Evolutionary conservation across 2,329 filamentous ascomycete genomes (phyloP), one percentile per base, ranked within the genome.

Genomic region (Aspergillus sp.): DNA sequence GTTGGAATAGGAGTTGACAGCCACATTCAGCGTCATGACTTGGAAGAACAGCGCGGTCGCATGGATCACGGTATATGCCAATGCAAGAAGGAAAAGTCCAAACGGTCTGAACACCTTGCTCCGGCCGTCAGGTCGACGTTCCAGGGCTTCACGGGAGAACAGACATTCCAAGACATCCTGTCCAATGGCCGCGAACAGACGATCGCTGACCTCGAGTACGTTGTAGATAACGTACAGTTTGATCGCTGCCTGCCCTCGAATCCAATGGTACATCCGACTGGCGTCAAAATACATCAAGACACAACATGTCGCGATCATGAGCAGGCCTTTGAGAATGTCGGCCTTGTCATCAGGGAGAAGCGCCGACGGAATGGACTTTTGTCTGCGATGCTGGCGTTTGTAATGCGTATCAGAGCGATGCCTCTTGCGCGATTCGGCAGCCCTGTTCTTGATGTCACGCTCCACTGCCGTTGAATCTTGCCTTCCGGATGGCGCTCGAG

Each of bases 181-280:
- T 0, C 94, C 94, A 2, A 99, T 79, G 0, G 94, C 93, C 0
- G 90, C 90, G 26, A 97, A 83, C 0, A 99, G 80, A 7, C 92
- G 87, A 71, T 99, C 94, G 49, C 88, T 88, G 2, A 86, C 85
- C 73, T 99, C 94, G 4, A 99, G 83, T 32, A 96, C 89, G 66
- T 99, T 99, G 78, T 96, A 99, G 50, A 99, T 97, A 53, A 99
- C 94, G 69, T 99, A 99, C 10, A 99, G 82, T 69, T 99, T 99
- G 75, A 99, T 96, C 7, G 93, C 92, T 1, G 92, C 93, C 71
- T 99, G 94, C 0, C 91, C 94, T 44, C 93, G 87, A 62, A 99
- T 96, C 64, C 92, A 92, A 70, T 99, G 94, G 66, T 99, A 99
- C 90, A 97, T 96, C 47, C 92, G 85, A 67, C 92, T 96, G 5